Evolutionary conservation across 2,329 filamentous ascomycete species (phyloP).

Genomic region (Ustulina deusta): DNA sequence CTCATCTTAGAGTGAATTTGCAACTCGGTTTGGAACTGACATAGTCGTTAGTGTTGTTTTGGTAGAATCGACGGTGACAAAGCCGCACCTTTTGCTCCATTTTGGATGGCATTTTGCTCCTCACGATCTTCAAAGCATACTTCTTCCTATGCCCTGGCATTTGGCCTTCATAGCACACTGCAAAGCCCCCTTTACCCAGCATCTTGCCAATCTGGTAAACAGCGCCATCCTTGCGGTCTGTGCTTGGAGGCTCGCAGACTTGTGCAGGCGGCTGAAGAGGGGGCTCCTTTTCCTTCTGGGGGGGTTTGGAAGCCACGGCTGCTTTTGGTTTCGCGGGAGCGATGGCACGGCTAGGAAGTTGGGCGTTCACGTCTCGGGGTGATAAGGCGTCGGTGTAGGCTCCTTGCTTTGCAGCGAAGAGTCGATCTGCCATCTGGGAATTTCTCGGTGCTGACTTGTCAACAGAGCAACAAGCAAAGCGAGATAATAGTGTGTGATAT

Average conservation of each 20-base stretch:
- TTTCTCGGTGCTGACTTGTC: constrained; percentile 23
- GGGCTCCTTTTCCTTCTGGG: constrained; percentile 72
- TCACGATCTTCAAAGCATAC: constrained; percentile 85
- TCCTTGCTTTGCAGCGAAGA: constrained; percentile 61
- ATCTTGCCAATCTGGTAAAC: constrained; percentile 80
- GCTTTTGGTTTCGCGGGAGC: constrained; percentile 64
- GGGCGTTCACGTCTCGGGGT: constrained; percentile 73
- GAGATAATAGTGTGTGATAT: constrained; percentile 24
- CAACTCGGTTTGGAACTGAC: constrained; percentile 81
- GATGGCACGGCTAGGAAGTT: constrained; percentile 56
- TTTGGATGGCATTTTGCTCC: constrained; percentile 83
- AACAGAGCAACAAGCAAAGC: constrained; percentile 30
- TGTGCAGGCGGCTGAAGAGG: constrained; percentile 72
- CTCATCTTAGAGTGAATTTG: constrained; percentile 99
- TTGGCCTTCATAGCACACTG: constrained; percentile 81
- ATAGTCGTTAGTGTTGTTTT: constrained; percentile 30
- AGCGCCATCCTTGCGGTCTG: constrained; percentile 76
- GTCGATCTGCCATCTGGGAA: constrained; percentile 60
- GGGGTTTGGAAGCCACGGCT: constrained; percentile 52
- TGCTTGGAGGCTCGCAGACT: constrained; percentile 72
- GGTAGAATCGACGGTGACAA: neutral
- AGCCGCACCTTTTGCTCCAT: constrained; percentile 81
- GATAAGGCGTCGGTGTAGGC: constrained; percentile 73
- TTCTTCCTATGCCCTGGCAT: constrained; percentile 73
- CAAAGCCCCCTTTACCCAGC: constrained; percentile 84